Evolutionary conservation across 23 red algal genomes (phyloP).

Genomic region (Gracilaria caudata): DNA sequence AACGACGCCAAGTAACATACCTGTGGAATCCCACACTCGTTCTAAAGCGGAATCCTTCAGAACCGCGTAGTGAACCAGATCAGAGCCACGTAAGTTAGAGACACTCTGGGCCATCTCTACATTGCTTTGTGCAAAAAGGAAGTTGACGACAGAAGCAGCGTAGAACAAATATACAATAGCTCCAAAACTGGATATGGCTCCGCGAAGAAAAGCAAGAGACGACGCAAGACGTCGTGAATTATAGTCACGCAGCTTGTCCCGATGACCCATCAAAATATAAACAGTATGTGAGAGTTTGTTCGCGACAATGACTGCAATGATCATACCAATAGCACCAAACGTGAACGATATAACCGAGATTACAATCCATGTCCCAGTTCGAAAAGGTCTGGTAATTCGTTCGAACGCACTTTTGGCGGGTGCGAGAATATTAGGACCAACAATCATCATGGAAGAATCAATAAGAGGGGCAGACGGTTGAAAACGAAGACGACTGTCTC

Average conservation of each 20-base stretch:
- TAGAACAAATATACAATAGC: conserved; percentile 26
- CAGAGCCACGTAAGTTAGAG: background rate
- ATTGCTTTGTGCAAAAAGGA: conserved; percentile 34
- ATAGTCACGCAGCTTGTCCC: conserved; percentile 5
- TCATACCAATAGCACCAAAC: conserved; percentile 12
- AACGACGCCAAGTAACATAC: background rate
- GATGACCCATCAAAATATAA: background rate
- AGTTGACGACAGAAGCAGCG: conserved; percentile 22
- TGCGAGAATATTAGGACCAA: background rate
- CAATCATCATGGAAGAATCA: conserved; percentile 35
- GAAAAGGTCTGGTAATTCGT: conserved; percentile 15
- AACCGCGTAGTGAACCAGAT: conserved; percentile 9
- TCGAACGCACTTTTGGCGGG: conserved; percentile 20
- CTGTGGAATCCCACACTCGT: background rate
- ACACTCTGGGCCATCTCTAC: conserved; percentile 14
- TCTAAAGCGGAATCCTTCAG: conserved; percentile 25
- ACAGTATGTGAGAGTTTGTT: conserved; percentile 18
- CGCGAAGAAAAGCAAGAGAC: conserved; percentile 13
- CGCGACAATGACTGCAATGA: conserved; percentile 20
- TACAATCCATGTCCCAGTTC: conserved; percentile 9
- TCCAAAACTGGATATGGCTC: conserved; percentile 14
- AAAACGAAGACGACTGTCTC: background rate
- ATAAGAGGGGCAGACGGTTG: conserved; percentile 16
- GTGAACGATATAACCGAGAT: background rate
- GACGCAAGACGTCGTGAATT: conserved; percentile 10